A percentile compares a stretch with the other conserved stretches of the same genome.
Conservation (phyloP, 148 eudicot genomes). For the Rhododendron molle region DNA sequence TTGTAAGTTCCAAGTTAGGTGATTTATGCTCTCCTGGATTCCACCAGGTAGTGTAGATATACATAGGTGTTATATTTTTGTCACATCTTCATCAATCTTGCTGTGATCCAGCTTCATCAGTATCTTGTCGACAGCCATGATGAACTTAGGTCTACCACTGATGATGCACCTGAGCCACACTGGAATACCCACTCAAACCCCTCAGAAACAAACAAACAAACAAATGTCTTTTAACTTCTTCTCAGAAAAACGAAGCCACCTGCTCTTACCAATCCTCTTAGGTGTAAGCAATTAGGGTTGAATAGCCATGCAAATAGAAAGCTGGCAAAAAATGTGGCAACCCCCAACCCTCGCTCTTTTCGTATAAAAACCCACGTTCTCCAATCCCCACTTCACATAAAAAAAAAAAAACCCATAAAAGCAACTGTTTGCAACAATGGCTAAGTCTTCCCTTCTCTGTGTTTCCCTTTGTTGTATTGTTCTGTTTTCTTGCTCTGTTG, state of each 20-base stretch:
- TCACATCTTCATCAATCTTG: not conserved
- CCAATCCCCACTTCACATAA: conserved; percentile 33
- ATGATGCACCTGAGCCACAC: not conserved
- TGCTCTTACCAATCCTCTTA: conserved; percentile 9
- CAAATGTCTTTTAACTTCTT: not conserved
- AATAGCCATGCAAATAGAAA: conserved; percentile 41
- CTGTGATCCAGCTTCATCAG: not conserved
- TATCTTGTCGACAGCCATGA: not conserved
- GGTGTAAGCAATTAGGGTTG: conserved; percentile 31
- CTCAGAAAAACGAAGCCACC: not conserved
- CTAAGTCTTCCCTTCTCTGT: conserved; percentile 28
- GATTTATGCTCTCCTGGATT: not conserved
- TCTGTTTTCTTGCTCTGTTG: conserved; percentile 30
- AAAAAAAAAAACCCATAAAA: not conserved
- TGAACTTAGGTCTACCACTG: not conserved
- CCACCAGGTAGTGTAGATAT: not conserved
- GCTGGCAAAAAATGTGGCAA: conserved; percentile 46
- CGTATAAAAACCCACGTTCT: conserved; percentile 36
- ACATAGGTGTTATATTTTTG: not conserved
- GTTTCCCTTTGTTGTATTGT: conserved; percentile 25
- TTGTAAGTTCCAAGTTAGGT: not conserved
- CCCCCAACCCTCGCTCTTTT: not conserved
- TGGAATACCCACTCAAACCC: not conserved
- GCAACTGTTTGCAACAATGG: conserved; percentile 32
- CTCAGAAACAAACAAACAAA: not conserved